Evolutionary conservation across 2,329 filamentous ascomycete genomes (phyloP), one percentile per base, ranked within the genome.

Genomic region (Xylaria digitata): DNA sequence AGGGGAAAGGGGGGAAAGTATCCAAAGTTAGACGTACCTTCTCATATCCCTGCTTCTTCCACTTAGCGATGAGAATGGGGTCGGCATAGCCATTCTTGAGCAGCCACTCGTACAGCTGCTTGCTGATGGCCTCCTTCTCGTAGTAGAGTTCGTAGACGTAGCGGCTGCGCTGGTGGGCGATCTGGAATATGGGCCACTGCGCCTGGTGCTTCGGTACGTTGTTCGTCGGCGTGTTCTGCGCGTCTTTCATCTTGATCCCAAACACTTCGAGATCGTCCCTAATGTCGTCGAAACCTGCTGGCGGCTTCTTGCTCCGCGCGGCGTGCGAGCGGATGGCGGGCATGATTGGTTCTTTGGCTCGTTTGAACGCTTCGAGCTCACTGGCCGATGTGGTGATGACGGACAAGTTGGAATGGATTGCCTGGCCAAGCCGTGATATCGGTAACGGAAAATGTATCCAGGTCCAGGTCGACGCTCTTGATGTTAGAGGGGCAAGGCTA

Each of bases 11-110:
- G 13, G 1, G 43, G 34, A 13, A 34, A 30, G 8, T 37, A 37
- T 37, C 0, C 42, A 19, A 55, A 60, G 58, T 66, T 23, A 19
- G 26, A 79, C 85, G 58, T 79, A 93, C 92, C 89, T 98, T 97
- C 81, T 99, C 96, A 76, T 99, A 99, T 17, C 96, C 96, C 76
- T 96, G 92, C 84, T 99, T 99, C 88, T 99, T 99, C 96, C 96
- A 99, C 83, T 99, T 99, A 15, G 96, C 96, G 77, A 99, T 98
- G 77, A 99, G 83, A 83, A 94, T 96, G 52, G 92, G 89, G 81
- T 99, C 96, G 5, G 94, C 96, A 78, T 99, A 98, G 56, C 90
- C 90, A 78, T 99, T 97, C 87, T 99, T 99, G 67, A 99, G 83
- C 71, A 98, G 83, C 90, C 93, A 99, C 73, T 98, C 96, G 81